Conservation (phyloP, 441 rosid genomes). For the Adansonia madagascariensis region DNA sequence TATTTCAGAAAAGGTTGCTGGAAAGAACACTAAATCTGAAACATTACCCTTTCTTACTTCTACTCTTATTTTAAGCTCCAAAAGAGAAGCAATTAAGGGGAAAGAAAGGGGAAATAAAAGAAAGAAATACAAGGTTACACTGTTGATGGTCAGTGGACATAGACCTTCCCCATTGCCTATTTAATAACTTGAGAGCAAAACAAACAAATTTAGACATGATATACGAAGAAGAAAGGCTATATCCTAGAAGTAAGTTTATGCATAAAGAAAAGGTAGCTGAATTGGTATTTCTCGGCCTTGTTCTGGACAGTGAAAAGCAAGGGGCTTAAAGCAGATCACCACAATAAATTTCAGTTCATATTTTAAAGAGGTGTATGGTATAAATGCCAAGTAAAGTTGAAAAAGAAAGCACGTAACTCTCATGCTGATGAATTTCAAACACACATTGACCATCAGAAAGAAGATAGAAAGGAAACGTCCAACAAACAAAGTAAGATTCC, state of each 20-base stretch:
- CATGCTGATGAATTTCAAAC: not conserved
- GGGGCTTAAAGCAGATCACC: not conserved
- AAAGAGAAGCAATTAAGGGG: not conserved
- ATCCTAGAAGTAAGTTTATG: not conserved
- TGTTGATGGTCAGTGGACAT: not conserved
- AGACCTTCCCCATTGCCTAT: not conserved
- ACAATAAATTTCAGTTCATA: not conserved
- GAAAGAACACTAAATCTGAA: not conserved
- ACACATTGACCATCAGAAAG: not conserved
- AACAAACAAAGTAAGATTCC: not conserved
- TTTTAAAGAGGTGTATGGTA: not conserved
- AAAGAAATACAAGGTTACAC: not conserved
- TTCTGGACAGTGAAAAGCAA: not conserved
- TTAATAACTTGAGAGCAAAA: not conserved
- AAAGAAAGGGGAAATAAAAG: not conserved
- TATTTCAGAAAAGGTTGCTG: not conserved
- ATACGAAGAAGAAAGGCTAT: not conserved
- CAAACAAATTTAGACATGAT: not conserved
- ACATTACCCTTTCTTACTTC: not conserved
- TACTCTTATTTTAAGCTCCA: not conserved
- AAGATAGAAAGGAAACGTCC: not conserved
- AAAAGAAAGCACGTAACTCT: not conserved
- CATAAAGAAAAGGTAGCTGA: not conserved
- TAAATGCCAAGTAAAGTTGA: not conserved
- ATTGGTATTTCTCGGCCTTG: not conserved